Conservation (phyloP, 768 basidiomycete genomes). For the Kwoniella botswanensis region DNA sequence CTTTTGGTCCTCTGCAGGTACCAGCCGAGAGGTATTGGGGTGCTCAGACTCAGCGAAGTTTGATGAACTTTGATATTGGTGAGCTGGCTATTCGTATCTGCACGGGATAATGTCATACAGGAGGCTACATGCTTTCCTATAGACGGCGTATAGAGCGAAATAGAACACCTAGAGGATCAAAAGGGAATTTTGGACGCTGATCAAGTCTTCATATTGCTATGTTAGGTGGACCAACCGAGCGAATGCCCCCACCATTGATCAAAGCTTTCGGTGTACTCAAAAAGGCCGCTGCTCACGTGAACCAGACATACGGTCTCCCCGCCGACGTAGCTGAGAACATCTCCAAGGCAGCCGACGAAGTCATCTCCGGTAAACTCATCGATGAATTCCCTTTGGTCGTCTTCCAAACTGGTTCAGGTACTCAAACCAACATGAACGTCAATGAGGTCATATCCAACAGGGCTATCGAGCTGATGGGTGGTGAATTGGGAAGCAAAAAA, state of each 20-base stretch:
- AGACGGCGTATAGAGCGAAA: too few species aligned
- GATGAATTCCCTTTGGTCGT: slow-evolving; percentile 98
- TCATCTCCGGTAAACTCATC: slow-evolving; percentile 90
- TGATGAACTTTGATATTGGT: slow-evolving; percentile 99
- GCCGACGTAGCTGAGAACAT: slow-evolving; percentile 85
- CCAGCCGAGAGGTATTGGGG: slow-evolving; percentile 93
- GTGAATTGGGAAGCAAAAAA: slow-evolving; percentile 90
- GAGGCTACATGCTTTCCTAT: too few species aligned
- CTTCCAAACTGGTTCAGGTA: slow-evolving; percentile 98
- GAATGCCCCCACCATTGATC: slow-evolving; percentile 92
- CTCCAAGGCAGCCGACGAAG: slow-evolving; percentile 91
- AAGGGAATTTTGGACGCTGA: too few species aligned
- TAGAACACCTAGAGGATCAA: too few species aligned
- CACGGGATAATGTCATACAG: neutral
- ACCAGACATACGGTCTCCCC: slow-evolving; percentile 87
- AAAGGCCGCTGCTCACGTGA: slow-evolving; percentile 92
- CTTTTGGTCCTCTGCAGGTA: slow-evolving; percentile 93
- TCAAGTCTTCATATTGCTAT: too few species aligned
- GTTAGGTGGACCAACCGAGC: slow-evolving; percentile 75
- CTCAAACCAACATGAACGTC: slow-evolving; percentile 99
- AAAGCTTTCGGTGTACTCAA: slow-evolving; percentile 97
- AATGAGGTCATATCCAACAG: slow-evolving; percentile 99
- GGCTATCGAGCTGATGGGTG: slow-evolving; percentile 95
- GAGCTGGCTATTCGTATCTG: slow-evolving; percentile 10
- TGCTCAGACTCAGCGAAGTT: slow-evolving; percentile 94